A percentile compares a stretch with the other conserved stretches of the same genome.
phyloP scores from a whole-genome alignment of 768 basidiomycete genomes.

The Candolleomyces efflorescens region DNA sequence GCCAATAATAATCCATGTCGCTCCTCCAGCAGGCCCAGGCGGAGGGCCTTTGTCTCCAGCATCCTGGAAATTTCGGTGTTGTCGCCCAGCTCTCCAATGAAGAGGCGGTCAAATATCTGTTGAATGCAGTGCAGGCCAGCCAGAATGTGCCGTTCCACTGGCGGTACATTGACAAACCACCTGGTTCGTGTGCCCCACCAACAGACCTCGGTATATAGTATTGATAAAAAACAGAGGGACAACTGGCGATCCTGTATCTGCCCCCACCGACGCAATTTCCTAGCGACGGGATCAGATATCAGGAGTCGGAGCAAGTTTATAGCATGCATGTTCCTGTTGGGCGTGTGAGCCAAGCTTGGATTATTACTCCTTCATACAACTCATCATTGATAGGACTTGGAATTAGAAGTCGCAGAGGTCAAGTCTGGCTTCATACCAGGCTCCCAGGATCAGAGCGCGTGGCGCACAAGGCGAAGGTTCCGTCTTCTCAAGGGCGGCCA shows the following conservation, averaged over 20 bases:
- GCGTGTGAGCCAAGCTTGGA: constrained; percentile 43
- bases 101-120: constrained; percentile 53
- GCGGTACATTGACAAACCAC: constrained; percentile 75
- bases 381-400: constrained; percentile 35
- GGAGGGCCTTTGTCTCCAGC: constrained; percentile 66
- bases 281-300: constrained; percentile 72
- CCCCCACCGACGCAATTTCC: constrained; percentile 59
- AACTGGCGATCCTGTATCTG: constrained; percentile 63
- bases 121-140: constrained; percentile 55
- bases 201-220: background rate
- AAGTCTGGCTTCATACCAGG: constrained; percentile 78
- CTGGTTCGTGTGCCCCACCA: constrained; percentile 40
- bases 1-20: constrained; percentile 16
- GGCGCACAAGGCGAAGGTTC: constrained; percentile 65
- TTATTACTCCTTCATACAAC: background rate
- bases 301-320: constrained; percentile 66
- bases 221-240: constrained; percentile 47
- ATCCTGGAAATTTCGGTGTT: constrained; percentile 59
- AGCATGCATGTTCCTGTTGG: constrained; percentile 43
- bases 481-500: constrained; percentile 72
- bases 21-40: constrained; percentile 43
- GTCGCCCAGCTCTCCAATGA: constrained; percentile 56
- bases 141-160: constrained; percentile 61
- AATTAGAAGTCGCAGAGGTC: constrained; percentile 71
- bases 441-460: constrained; percentile 55